A percentile compares a stretch with the other conserved stretches of the same genome.
Conservation (phyloP, 2,329 filamentous ascomycete genomes). For the Penicillium sp. region DNA sequence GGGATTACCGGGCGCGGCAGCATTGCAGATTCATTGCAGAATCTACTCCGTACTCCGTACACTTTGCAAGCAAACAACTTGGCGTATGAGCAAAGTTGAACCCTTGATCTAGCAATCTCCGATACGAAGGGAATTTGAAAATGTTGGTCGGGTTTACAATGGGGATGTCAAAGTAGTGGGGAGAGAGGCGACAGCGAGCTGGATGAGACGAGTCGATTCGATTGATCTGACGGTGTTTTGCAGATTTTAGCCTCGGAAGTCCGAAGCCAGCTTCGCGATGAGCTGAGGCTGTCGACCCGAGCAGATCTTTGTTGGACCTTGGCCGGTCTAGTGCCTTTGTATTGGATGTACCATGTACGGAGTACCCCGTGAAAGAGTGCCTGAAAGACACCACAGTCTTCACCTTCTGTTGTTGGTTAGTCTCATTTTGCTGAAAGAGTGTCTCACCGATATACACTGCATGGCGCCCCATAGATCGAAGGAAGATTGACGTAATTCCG, state of each 20-base stretch:
- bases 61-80: not conserved
- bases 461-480: not conserved
- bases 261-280: slow-evolving; percentile 3
- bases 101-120: not conserved
- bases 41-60: not conserved
- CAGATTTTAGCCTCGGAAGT: slow-evolving; percentile 4
- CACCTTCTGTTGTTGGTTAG: slow-evolving; percentile 5
- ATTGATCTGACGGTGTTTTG: not conserved
- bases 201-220: not conserved
- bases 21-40: not conserved
- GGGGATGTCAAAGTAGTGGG: not conserved
- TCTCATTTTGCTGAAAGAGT: not conserved
- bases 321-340: not conserved
- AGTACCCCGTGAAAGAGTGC: not conserved
- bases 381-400: not conserved
- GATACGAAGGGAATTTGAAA: not conserved
- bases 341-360: not conserved
- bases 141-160: not conserved
- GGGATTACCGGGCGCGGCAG: not conserved
- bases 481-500: not conserved
- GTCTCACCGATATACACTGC: not conserved
- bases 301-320: not conserved
- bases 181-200: not conserved
- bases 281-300: not conserved
- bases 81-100: not conserved